Base-by-base conservation (phyloP, 176 grass and related monocot species). In the Poa pratensis region DNA sequence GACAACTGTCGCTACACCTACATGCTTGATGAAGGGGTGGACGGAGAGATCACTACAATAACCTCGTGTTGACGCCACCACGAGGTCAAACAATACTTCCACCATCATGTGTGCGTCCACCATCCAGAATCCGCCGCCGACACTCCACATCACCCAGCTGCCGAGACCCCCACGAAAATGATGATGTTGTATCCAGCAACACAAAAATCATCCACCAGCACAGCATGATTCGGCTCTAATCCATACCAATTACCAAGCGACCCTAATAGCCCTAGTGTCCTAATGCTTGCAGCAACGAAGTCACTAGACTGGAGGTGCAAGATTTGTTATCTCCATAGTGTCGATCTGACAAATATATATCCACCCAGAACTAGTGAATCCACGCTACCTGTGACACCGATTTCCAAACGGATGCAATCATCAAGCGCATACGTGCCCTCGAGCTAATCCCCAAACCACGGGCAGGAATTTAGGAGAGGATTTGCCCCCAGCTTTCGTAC, bases 391-490 rank as follows among this genome's bases (percentile, higher is more conserved):
- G 63, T 4, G 65, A 43, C 39, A 48, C 69, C 51, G 63, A 18
- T 22, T 40, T 46, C 10, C 15, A 19, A 11, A 72, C 46, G 13
- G n/a, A 7, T 4, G 27, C 49, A 28, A 22, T 65, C 67, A 34
- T 73, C 57, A 13, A 64, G 46, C 79, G 54, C 66, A 73, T 65
- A 74, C 79, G 54, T 65, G 62, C 61, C 13, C 26, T 50, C 5
- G 70, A 74, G 53, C 83, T 48, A 81, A 76, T 17, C 84, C 73
- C 34, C 53, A 75, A 46, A 62, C 81, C 14, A 65, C 80, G 52
- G 14, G 49, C 49, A 35, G 51, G 85, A 52, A 80, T 75, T 76
- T 61, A 90, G 69, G 84, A 87, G 83, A 80, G 80, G 89, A 87
- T 90, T 87, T 80, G 80, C 35, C 30, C 57, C 34, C 35, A 2